Evolutionary conservation across 495 filamentous ascomycete species (phyloP).

Genomic region (Penicillium psychrofluorescens): DNA sequence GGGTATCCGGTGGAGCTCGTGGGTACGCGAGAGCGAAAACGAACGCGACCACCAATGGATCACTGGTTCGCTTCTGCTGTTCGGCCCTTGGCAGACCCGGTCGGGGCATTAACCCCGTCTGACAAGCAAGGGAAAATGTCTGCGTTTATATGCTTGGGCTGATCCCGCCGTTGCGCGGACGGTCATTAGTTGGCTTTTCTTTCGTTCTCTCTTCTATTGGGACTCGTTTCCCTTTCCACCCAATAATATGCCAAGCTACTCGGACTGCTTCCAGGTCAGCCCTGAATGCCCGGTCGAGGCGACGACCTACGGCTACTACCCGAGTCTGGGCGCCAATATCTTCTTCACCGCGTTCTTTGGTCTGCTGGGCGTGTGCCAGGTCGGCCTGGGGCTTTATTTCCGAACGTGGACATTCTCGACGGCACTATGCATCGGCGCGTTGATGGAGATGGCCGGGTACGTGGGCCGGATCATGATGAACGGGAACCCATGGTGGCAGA

Average conservation of each 20-base stretch:
- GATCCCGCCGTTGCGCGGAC: too few species aligned
- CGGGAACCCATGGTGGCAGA: slow-evolving; percentile 51
- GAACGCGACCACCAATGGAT: too few species aligned
- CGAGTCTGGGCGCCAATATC: slow-evolving; percentile 53
- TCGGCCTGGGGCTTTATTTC: slow-evolving; percentile 47
- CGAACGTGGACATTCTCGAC: slow-evolving; percentile 55
- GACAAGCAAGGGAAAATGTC: too few species aligned
- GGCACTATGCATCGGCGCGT: slow-evolving; percentile 41
- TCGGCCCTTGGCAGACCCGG: too few species aligned
- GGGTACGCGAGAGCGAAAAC: slow-evolving; percentile 1
- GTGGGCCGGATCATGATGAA: slow-evolving; percentile 52
- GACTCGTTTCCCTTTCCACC: too few species aligned
- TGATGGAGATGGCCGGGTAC: slow-evolving; percentile 49
- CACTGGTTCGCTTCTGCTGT: too few species aligned
- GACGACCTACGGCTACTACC: slow-evolving; percentile 63
- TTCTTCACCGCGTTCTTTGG: slow-evolving; percentile 54
- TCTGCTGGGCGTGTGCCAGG: slow-evolving; percentile 36
- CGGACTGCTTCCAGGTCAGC: slow-evolving; percentile 40
- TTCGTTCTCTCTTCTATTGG: background rate
- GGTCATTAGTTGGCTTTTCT: background rate
- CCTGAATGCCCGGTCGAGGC: slow-evolving; percentile 48
- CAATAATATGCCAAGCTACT: slow-evolving; percentile 16
- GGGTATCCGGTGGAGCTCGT: slow-evolving; percentile 2
- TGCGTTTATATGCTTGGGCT: too few species aligned
- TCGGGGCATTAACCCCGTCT: too few species aligned